A percentile compares a stretch with the other conserved stretches of the same genome.
These are phyloP conservation scores for Butyriboletus loyo DNA, from an alignment of 768 basidiomycete genomes.

Conservation along the genomic window DNA sequence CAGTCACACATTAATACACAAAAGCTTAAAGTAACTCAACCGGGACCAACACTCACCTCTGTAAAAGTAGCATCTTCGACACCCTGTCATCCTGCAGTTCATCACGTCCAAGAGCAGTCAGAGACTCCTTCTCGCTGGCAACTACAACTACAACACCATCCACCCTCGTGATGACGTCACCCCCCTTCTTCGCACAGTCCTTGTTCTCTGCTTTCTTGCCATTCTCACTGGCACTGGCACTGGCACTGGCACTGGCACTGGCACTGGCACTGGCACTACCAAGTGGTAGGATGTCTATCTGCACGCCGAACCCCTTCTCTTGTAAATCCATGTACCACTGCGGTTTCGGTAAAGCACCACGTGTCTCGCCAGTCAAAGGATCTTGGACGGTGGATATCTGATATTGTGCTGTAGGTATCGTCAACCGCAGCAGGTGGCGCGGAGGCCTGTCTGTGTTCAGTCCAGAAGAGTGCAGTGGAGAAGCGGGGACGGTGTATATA, in stretches of 20 bases:
- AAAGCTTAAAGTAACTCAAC: constrained; percentile 3
- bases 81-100: constrained; percentile 73
- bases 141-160: constrained; percentile 43
- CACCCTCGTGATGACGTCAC: constrained; percentile 26
- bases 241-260: too few species aligned
- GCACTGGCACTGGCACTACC: constrained; percentile 20
- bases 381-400: constrained; percentile 74
- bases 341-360: constrained; percentile 59
- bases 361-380: constrained; percentile 72
- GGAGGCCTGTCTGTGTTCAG: constrained; percentile 50
- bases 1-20: constrained; percentile 1
- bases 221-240: constrained; percentile 1
- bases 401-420: constrained; percentile 80
- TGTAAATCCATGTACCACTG: constrained; percentile 70
- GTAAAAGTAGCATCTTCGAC: constrained; percentile 62
- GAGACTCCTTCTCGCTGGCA: constrained; percentile 70
- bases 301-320: constrained; percentile 56
- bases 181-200: constrained; percentile 7
- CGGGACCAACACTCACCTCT: constrained; percentile 45
- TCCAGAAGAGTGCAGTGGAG: constrained; percentile 74
- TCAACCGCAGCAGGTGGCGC: constrained; percentile 75
- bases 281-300: constrained; percentile 54
- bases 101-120: constrained; percentile 69
- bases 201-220: constrained; percentile 2
- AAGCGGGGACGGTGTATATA: constrained; percentile 77